Conservation (phyloP, 2,329 filamentous ascomycete species). For the Apiospora arundinis region DNA sequence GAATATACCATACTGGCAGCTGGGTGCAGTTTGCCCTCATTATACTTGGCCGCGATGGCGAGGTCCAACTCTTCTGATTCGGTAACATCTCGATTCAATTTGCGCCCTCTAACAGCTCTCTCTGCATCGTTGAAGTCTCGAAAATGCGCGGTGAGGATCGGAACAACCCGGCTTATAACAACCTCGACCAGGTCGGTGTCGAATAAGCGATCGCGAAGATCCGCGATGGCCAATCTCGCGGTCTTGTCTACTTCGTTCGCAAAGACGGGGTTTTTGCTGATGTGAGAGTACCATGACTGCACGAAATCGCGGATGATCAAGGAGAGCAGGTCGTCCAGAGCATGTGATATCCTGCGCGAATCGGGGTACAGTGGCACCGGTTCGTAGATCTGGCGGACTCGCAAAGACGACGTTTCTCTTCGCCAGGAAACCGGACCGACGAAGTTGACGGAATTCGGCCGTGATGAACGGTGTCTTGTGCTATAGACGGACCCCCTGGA, state of each 20-base stretch:
- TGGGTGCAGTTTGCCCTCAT: slow-evolving; percentile 84
- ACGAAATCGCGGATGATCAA: slow-evolving; percentile 85
- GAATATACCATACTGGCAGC: slow-evolving; percentile 84
- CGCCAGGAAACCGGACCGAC: slow-evolving; percentile 69
- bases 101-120: slow-evolving; percentile 81
- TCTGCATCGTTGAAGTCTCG: slow-evolving; percentile 92
- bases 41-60: slow-evolving; percentile 94
- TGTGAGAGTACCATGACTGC: slow-evolving; percentile 84
- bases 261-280: slow-evolving; percentile 82
- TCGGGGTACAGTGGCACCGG: slow-evolving; percentile 74
- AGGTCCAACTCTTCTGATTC: slow-evolving; percentile 96
- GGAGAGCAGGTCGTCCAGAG: slow-evolving; percentile 79
- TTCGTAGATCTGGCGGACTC: slow-evolving; percentile 69
- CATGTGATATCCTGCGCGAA: slow-evolving; percentile 78
- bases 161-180: slow-evolving; percentile 81
- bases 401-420: slow-evolving; percentile 71
- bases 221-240: slow-evolving; percentile 74
- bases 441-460: slow-evolving; percentile 62
- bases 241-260: slow-evolving; percentile 84
- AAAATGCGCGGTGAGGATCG: slow-evolving; percentile 86
- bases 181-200: slow-evolving; percentile 85
- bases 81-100: slow-evolving; percentile 87
- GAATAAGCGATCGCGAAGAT: slow-evolving; percentile 74
- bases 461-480: slow-evolving; percentile 47
- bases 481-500: slow-evolving; percentile 56